phyloP scores from a whole-genome alignment of 2,329 filamentous ascomycete genomes.

The Onygenales sp. region DNA sequence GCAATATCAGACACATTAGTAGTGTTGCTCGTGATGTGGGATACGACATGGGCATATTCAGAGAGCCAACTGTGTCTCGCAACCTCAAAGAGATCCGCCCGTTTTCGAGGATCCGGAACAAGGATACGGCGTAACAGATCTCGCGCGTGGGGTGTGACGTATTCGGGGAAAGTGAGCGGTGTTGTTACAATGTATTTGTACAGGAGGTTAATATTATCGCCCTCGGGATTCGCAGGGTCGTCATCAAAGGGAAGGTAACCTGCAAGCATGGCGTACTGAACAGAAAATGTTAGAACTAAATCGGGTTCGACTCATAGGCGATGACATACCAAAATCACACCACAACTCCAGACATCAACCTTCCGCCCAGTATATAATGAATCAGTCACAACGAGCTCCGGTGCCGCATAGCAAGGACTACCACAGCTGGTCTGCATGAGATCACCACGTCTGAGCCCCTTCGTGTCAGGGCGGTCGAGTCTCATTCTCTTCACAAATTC shows the following conservation, averaged over 20 bases:
- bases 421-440: constrained; percentile 99
- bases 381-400: constrained; percentile 93
- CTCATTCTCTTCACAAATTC: constrained; percentile 80
- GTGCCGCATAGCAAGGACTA: constrained; percentile 94
- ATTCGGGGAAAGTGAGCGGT: constrained; percentile 94
- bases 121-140: constrained; percentile 88
- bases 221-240: constrained; percentile 94
- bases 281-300: constrained; percentile 3
- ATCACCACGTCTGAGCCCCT: constrained; percentile 75
- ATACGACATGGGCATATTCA: constrained; percentile 93
- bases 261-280: constrained; percentile 96
- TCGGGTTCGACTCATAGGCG: constrained; percentile 6
- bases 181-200: constrained; percentile 99
- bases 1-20: constrained; percentile 79
- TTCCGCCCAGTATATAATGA: constrained; percentile 95
- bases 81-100: constrained; percentile 93
- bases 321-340: constrained; percentile 66
- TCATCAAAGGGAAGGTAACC: constrained; percentile 97
- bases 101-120: constrained; percentile 87
- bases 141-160: constrained; percentile 91
- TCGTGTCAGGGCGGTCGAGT: constrained; percentile 67
- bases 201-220: constrained; percentile 96
- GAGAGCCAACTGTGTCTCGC: constrained; percentile 96
- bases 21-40: constrained; percentile 92
- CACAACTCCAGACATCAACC: constrained; percentile 98